Evolutionary conservation across 2,329 filamentous ascomycete genomes (phyloP).

Genomic region (Daldinia eschscholtzii): DNA sequence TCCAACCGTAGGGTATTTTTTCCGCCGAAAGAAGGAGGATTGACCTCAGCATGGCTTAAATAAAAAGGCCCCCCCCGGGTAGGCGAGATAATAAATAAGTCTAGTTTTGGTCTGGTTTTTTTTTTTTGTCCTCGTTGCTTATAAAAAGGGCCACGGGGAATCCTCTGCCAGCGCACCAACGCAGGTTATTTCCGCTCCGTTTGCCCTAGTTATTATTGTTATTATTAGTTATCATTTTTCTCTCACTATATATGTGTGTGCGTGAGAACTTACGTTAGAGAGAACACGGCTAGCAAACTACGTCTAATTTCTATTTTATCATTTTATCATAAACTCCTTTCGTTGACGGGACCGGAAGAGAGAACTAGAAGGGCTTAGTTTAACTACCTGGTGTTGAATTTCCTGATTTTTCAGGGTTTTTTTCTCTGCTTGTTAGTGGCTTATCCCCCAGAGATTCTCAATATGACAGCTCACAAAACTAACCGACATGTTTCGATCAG

Average conservation of each 20-base stretch:
- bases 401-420: background rate
- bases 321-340: background rate
- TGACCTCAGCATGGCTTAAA: conserved; percentile 12
- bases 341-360: conserved; percentile 11
- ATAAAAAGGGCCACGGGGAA: conserved; percentile 21
- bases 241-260: conserved; percentile 3
- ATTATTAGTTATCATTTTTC: background rate
- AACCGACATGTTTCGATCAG: conserved; percentile 24
- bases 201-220: conserved; percentile 3
- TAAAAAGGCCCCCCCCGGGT: background rate
- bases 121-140: conserved; percentile 6
- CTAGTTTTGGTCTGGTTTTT: conserved; percentile 6
- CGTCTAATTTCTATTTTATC: background rate
- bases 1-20: background rate
- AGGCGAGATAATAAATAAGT: conserved; percentile 9
- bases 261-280: conserved; percentile 28
- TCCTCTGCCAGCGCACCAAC: conserved; percentile 14
- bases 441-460: conserved; percentile 23
- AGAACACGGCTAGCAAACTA: conserved; percentile 11
- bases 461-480: conserved; percentile 39
- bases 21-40: conserved; percentile 1
- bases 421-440: conserved; percentile 24
- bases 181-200: conserved; percentile 29
- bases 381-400: background rate
- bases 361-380: conserved; percentile 14